Percentiles rank a stretch among this genome's conserved stretches.
These are phyloP conservation scores for Diplodia corticola DNA, from an alignment of 2,329 filamentous ascomycete species.

Conservation along the genomic window DNA sequence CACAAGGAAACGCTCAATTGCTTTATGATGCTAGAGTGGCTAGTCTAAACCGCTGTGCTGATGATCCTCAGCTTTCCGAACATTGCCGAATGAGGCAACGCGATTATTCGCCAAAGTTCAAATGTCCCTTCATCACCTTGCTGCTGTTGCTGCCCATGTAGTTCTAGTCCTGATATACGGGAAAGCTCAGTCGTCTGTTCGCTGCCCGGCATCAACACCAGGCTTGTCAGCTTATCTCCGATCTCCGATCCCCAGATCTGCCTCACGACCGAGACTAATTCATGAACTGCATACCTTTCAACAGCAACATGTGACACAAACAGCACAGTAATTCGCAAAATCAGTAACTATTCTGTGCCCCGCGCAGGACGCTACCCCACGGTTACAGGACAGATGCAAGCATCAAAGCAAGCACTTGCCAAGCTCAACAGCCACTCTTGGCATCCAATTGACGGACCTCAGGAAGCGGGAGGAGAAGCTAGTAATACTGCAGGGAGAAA, in stretches of 20 bases:
- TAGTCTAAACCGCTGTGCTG: too few species aligned
- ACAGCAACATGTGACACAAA: neutral
- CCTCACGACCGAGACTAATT: neutral
- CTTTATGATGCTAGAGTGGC: too few species aligned
- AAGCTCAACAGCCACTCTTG: neutral
- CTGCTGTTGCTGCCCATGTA: too few species aligned
- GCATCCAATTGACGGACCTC: neutral
- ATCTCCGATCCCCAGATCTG: slow-evolving; percentile 1
- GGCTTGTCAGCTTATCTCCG: neutral
- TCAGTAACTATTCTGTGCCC: too few species aligned
- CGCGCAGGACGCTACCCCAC: too few species aligned
- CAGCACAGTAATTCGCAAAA: neutral
- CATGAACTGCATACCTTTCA: neutral
- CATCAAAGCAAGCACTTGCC: neutral
- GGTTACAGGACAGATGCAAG: too few species aligned
- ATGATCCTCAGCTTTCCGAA: neutral
- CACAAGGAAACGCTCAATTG: too few species aligned
- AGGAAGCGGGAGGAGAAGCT: too few species aligned
- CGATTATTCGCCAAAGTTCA: neutral
- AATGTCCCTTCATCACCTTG: neutral
- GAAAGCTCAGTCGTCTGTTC: neutral
- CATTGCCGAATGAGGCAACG: neutral
- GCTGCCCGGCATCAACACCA: neutral
- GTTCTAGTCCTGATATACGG: too few species aligned
- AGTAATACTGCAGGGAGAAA: too few species aligned